Evolutionary conservation across 148 eudicot genomes (phyloP).

Genomic region (Diospyros kaki): DNA sequence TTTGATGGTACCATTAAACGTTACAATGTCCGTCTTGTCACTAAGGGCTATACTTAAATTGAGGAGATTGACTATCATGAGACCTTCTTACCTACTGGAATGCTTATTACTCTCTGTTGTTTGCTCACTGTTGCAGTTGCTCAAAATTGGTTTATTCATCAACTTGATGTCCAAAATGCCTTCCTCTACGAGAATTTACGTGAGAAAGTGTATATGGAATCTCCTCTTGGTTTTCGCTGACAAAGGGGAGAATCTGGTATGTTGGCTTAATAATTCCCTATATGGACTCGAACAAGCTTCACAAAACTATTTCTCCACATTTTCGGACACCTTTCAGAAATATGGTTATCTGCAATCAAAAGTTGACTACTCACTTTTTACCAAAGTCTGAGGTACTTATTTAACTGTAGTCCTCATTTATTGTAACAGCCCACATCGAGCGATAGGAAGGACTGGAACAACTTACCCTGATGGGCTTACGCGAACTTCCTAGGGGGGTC

Average conservation of each 20-base stretch:
- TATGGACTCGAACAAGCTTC: not conserved
- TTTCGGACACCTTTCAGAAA: not conserved
- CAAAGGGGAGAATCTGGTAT: not conserved
- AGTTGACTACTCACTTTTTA: not conserved
- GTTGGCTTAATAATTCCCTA: not conserved
- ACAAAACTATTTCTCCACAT: not conserved
- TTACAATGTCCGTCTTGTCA: not conserved
- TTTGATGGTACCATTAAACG: not conserved
- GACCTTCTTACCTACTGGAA: not conserved
- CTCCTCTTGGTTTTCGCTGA: not conserved
- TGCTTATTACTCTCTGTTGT: not conserved
- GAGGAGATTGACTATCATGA: not conserved
- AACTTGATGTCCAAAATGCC: not conserved
- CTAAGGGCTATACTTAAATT: not conserved
- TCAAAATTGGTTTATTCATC: not conserved
- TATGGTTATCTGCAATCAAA: not conserved
- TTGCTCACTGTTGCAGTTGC: not conserved
- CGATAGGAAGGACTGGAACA: too few relatives aligned
- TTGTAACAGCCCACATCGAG: too few relatives aligned
- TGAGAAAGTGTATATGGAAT: not conserved
- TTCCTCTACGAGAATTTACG: not conserved
- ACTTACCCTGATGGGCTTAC: too few relatives aligned
- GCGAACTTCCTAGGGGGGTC: too few relatives aligned
- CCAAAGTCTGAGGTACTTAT: too few relatives aligned
- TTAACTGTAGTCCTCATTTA: not conserved